phyloP scores from a whole-genome alignment of 2,329 filamentous ascomycete species.

The Coniochaeta hoffmannii region DNA sequence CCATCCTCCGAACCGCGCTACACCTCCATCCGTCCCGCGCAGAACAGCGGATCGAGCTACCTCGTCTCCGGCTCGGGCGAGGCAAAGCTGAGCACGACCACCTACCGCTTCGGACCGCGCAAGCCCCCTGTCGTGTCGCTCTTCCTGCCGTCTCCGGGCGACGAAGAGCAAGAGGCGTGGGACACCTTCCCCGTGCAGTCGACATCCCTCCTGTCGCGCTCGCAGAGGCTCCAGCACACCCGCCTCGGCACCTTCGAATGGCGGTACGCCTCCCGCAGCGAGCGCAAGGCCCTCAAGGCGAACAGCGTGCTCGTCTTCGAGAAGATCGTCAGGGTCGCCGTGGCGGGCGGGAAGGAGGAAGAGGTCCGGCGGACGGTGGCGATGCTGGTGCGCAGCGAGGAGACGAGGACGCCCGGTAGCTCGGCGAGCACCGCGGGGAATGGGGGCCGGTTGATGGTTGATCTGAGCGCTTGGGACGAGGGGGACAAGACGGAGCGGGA shows the following conservation, averaged over 20 bases:
- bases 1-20: constrained; percentile 23
- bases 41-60: constrained; percentile 38
- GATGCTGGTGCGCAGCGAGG: constrained; percentile 33
- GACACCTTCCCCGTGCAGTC: constrained; percentile 19
- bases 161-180: constrained; percentile 9
- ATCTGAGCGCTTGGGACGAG: constrained; percentile 21
- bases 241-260: constrained; percentile 46
- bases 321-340: constrained; percentile 26
- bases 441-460: constrained; percentile 39
- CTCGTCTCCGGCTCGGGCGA: constrained; percentile 31
- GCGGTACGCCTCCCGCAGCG: constrained; percentile 42
- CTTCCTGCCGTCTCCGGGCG: constrained; percentile 9
- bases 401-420: constrained; percentile 31
- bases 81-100: constrained; percentile 38
- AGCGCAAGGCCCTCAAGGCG: constrained; percentile 33
- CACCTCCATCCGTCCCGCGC: constrained; percentile 39
- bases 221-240: constrained; percentile 33
- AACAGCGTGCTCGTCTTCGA: constrained; percentile 44
- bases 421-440: constrained; percentile 35
- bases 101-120: constrained; percentile 49
- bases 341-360: constrained; percentile 9
- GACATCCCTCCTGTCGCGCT: constrained; percentile 37
- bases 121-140: constrained; percentile 39
- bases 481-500: constrained; percentile 22
- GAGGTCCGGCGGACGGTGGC: constrained; percentile 29